Evolutionary conservation across 2,329 filamentous ascomycete species (phyloP).

Genomic region (Dendryphion nanum): DNA sequence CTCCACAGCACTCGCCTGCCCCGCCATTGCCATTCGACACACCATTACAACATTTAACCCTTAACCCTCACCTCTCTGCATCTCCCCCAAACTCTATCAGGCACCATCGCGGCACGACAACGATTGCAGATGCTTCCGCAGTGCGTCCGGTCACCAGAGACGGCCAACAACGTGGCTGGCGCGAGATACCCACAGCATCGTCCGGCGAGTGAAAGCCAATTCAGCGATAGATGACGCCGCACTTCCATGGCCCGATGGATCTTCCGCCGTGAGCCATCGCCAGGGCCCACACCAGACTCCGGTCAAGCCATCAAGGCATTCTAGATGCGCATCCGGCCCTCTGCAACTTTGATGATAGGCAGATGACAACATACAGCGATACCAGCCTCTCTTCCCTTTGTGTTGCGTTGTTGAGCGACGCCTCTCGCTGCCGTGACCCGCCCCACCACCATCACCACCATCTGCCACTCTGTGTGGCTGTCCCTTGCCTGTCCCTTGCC

Average conservation of each 20-base stretch:
- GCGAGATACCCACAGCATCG: conserved; percentile 1
- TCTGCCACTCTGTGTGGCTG: conserved; percentile 5
- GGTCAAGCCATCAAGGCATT: conserved; percentile 13
- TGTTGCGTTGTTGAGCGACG: conserved; percentile 15
- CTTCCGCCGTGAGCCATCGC: conserved; percentile 6
- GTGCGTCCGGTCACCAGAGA: conserved; percentile 8
- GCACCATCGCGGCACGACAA: neutral
- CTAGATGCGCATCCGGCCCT: conserved; percentile 16
- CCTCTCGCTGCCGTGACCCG: conserved; percentile 4
- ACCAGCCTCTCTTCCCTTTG: conserved; percentile 23
- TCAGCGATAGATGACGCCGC: conserved; percentile 6
- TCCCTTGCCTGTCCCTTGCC: conserved; percentile 6
- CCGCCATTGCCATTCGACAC: neutral
- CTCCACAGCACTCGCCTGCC: neutral
- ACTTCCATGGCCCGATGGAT: too few species aligned
- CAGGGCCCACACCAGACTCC: conserved; percentile 6
- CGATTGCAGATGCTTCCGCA: conserved; percentile 6
- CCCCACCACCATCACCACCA: neutral
- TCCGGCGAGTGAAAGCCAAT: neutral
- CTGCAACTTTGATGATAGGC: conserved; percentile 10
- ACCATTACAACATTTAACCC: neutral
- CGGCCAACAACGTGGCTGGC: conserved; percentile 15
- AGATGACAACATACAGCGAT: conserved; percentile 15
- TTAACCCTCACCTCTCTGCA: neutral
- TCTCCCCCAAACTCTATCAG: neutral